Percentiles rank a stretch among this genome's conserved stretches.
Conservation (phyloP, 768 basidiomycete species). For the Mrakia frigida region DNA sequence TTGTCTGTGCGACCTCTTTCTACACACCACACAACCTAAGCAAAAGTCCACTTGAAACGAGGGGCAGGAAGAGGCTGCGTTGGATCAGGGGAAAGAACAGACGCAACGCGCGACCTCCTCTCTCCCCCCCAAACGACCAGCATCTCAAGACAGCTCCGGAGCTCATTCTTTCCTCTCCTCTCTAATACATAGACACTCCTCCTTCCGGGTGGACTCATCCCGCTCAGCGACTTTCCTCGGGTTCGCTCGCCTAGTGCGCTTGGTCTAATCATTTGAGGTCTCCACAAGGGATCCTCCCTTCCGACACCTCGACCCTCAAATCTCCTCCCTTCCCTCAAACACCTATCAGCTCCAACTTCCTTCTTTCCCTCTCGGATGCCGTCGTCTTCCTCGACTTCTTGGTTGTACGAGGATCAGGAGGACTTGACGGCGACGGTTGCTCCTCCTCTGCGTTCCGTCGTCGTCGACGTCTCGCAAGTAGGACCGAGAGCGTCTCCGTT, state of each 20-base stretch:
- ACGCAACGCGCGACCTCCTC: not conserved
- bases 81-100: not conserved
- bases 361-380: not conserved
- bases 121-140: not conserved
- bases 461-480: not conserved
- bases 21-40: not conserved
- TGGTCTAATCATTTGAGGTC: no score
- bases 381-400: not conserved
- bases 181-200: not conserved
- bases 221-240: not conserved
- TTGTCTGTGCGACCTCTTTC: not conserved
- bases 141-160: not conserved
- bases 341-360: not conserved
- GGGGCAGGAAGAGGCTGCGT: no score
- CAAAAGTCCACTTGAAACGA: no score
- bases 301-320: not conserved
- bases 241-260: not conserved
- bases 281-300: not conserved
- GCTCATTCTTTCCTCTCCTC: not conserved
- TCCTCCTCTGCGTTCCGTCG: not conserved
- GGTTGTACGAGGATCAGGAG: no score
- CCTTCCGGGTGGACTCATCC: not conserved
- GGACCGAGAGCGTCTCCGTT: not conserved
- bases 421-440: not conserved
- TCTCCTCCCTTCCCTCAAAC: not conserved